Evolutionary conservation across 495 filamentous ascomycete genomes (phyloP), one percentile per base, ranked within the genome.

Genomic region (Platismatia glauca): DNA sequence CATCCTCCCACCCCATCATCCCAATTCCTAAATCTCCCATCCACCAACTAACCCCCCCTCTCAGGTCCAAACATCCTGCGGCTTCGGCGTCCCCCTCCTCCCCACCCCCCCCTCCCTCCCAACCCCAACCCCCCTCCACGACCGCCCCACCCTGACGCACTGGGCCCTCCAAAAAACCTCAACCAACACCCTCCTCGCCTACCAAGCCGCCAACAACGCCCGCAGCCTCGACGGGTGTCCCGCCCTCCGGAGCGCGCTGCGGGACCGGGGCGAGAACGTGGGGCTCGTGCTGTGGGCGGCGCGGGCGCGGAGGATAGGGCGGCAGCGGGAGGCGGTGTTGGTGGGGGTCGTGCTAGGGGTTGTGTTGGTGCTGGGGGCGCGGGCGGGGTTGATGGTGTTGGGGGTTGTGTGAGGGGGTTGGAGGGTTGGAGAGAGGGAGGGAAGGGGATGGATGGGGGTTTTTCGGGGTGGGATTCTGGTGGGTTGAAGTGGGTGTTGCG

Each of bases 21-120:
- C 18, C 41, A 1, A n/a, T n/a, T n/a, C n/a, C 41, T 9, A 20
- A n/a, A 2, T n/a, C 41, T 9, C 0, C 0, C 4, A 6, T n/a
- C n/a, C 20, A 16, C 2, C 1, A n/a, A 43, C n/a, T n/a, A n/a
- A n/a, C n/a, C n/a, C n/a, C n/a, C n/a, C n/a, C n/a, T 5, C n/a
- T 61, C 55, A 81, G 78, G 77, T 83, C 12, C 81, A 84, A 76
- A 81, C 78, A 22, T 79, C 78, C 13, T 85, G 83, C 65, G 81
- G 83, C 1, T 85, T 74, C 65, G 81, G 79, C 16, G 82, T 86
- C 5, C 82, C 83, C 0, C 67, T 81, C 12, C 31, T 71, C 22
- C 66, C 66, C 8, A 66, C 62, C 57, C 64, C 72, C 27, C 57
- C 67, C 39, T 43, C 69, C 34, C 34, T 35, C 34, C 9, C 4